Evolutionary conservation across 768 basidiomycete species (phyloP), one percentile per base, ranked within the genome.

Genomic region (Leccinum subgranulosum): DNA sequence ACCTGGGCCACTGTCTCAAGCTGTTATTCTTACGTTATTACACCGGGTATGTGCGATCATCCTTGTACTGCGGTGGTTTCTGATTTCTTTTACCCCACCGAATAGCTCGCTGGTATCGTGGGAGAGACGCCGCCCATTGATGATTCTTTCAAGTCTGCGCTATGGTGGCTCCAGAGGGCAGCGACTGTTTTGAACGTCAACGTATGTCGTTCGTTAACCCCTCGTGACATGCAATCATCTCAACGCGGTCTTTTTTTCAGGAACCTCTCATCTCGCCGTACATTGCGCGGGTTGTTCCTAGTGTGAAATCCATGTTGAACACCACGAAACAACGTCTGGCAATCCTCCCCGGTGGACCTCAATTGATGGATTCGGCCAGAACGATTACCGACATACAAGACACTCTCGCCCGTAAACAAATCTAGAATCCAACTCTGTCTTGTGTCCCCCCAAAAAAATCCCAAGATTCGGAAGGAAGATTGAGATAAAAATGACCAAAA

Each of bases 81-180:
- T 56, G 55, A 64, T 7, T 7, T 51, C 15, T 1, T 6, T 9
- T 21, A 45, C 54, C n/a, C 51, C 2, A 11, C 41, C 19, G 19
- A 11, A 43, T 69, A 92, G 90, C 80, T 93, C 31, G 84, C 90
- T 57, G 80, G 83, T 28, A 81, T 87, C 57, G 81, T 92, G 47
- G 85, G 86, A 43, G 90, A 92, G 68, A 85, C 82, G 3, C 81
- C 88, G 6, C 88, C 91, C 10, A 79, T 81, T 49, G 91, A 94
- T 59, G 92, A 93, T 64, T 73, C 81, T 6, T 92, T 92, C 81
- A 92, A 92, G 74, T 83, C 81, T 14, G 83, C 87, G 7, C 74
- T 93, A 56, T 92, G 92, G 90, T 94, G 91, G 91, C 75, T 94
- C 62, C 89, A 92, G 68, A 85, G 91, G 55, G 79, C 88, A 36